A percentile compares a stretch with the other conserved stretches of the same genome.
Conservation (phyloP, 176 grass and related monocot genomes). For the Oryza meridionalis region DNA sequence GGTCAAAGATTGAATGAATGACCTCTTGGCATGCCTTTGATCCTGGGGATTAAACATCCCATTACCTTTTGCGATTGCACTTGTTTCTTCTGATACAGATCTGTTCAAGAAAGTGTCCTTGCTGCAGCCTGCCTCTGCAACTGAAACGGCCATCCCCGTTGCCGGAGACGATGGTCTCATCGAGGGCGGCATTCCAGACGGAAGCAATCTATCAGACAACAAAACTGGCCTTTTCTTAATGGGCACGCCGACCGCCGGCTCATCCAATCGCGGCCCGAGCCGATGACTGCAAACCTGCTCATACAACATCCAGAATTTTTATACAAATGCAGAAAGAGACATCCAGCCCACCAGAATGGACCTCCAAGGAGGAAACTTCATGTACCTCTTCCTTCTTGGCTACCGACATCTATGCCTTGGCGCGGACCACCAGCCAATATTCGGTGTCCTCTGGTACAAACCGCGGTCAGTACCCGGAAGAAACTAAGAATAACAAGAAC, state of each 20-base stretch:
- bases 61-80: constrained; percentile 32
- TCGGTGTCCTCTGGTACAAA: constrained; percentile 39
- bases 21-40: not conserved
- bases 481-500: constrained; percentile 16
- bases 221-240: constrained; percentile 62
- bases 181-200: constrained; percentile 11
- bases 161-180: constrained; percentile 17
- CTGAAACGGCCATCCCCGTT: not conserved
- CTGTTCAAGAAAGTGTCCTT: constrained; percentile 37
- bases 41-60: constrained; percentile 6
- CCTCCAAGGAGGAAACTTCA: constrained; percentile 16
- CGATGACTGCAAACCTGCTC: constrained; percentile 46
- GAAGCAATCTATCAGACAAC: constrained; percentile 24
- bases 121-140: not conserved
- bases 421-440: constrained; percentile 1
- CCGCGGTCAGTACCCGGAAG: constrained; percentile 35
- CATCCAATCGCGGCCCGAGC: constrained; percentile 27
- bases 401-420: constrained; percentile 43
- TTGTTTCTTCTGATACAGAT: constrained; percentile 25
- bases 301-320: constrained; percentile 34
- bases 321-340: constrained; percentile 4
- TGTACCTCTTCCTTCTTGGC: constrained; percentile 61
- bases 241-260: constrained; percentile 46
- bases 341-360: constrained; percentile 25
- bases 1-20: constrained; percentile 1